Conservation (phyloP, 2,329 filamentous ascomycete genomes). For the Aspergillus fumigatiaffinis region DNA sequence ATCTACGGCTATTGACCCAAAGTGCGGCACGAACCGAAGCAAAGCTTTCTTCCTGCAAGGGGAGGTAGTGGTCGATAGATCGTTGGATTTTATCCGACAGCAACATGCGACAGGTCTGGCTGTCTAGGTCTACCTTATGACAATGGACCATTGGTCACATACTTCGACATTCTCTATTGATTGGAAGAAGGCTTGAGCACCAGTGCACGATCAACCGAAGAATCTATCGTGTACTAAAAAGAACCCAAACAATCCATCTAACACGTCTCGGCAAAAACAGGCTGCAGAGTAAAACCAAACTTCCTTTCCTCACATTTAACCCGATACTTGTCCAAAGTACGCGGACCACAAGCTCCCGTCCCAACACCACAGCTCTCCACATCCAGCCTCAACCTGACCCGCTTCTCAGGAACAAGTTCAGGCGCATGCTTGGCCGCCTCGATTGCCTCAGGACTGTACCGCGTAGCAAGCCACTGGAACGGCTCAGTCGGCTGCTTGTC, state of each 20-base stretch:
- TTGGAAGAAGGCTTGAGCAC: not conserved
- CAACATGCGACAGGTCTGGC: too few species aligned
- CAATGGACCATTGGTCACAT: not conserved
- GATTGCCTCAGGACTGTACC: conserved; percentile 13
- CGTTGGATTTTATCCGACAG: too few species aligned
- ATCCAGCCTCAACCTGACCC: conserved; percentile 15
- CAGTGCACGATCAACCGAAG: not conserved
- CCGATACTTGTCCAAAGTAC: not conserved
- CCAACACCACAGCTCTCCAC: conserved; percentile 2
- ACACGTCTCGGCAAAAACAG: not conserved
- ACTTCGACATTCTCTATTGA: not conserved
- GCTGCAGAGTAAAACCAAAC: not conserved
- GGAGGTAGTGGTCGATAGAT: too few species aligned
- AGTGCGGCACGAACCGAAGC: too few species aligned
- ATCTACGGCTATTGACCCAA: too few species aligned
- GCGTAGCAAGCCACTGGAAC: conserved; percentile 16
- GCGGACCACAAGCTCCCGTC: not conserved
- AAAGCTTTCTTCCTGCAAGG: too few species aligned
- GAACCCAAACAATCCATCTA: not conserved
- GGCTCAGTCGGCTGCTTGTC: not conserved
- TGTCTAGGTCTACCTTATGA: too few species aligned
- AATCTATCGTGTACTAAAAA: not conserved
- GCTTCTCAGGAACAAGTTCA: conserved; percentile 15
- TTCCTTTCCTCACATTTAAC: not conserved
- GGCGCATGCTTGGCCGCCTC: conserved; percentile 16